Evolutionary conservation across 345 rosid species (phyloP), one percentile per base, ranked within the genome.

Genomic region (Eucalyptus brandiana): DNA sequence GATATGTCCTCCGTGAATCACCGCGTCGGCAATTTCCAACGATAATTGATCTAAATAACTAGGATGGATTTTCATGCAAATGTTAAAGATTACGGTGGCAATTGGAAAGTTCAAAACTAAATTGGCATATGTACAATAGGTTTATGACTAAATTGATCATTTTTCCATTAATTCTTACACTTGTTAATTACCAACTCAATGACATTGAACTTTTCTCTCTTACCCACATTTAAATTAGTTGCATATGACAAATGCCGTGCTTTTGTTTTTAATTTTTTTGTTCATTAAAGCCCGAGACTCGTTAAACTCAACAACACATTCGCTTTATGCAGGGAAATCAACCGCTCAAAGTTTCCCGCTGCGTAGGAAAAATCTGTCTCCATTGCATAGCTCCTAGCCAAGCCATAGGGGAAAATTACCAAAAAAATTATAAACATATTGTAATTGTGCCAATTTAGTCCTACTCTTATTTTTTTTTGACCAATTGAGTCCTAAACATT

Each of bases 1-100:
- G 2, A 76, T 4, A 60, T 8, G 8, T 30, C 34, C 69, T 30
- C 1, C 0, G 0, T 16, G 10, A 16, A 65, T n/a, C 21, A 3
- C 37, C 19, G n/a, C 11, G 6, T 65, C 2, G 5, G 6, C 76
- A 8, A n/a, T 65, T 56, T 34, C 24, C 26, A 69, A 8, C 0
- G 13, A 34, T 10, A 34, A 69, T 18, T 34, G 11, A 19, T 19
- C 44, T 3, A 34, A 34, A 72, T 3, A 10, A 34, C 7, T 34
- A 72, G 2, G 12, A 34, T 18, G 13, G 7, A 72, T 34, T 72
- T 72, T 72, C 44, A 34, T 19, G 26, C 7, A 34, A 9, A 69
- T 18, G 0, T 5, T 34, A 69, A 69, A 34, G 7, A 69, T 34
- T 34, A 69, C 0, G 2, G 2, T 3, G 7, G 6, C 44, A 72